Conservation (phyloP, 345 rosid genomes). For the Salix brachista region DNA sequence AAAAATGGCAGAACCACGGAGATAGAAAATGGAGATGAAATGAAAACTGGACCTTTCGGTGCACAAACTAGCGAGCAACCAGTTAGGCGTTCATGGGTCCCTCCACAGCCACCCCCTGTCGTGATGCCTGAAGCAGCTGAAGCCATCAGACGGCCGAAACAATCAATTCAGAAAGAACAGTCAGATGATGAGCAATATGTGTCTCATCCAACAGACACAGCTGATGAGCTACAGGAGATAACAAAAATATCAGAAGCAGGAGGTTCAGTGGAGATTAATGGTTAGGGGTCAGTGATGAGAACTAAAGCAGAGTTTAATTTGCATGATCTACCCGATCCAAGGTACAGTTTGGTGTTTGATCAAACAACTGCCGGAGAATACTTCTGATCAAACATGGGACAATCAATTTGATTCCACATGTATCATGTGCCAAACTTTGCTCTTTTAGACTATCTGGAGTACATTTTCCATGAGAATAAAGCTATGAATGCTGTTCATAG, state of each 20-base stretch:
- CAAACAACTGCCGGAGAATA: background rate
- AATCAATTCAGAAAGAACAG: slow-evolving; percentile 53
- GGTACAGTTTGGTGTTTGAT: background rate
- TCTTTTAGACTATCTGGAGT: background rate
- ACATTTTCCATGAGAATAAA: slow-evolving; percentile 3
- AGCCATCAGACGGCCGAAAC: slow-evolving; percentile 83
- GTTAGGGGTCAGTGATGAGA: slow-evolving; percentile 35
- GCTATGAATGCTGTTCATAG: background rate
- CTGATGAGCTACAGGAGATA: slow-evolving; percentile 68
- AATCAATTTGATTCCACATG: background rate
- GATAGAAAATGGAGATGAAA: slow-evolving; percentile 53
- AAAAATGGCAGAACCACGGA: slow-evolving; percentile 62
- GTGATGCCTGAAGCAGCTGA: slow-evolving; percentile 92
- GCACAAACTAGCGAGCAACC: slow-evolving; percentile 44
- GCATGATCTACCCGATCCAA: slow-evolving; percentile 1
- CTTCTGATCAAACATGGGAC: background rate
- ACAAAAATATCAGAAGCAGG: slow-evolving; percentile 72
- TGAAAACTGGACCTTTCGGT: slow-evolving; percentile 30
- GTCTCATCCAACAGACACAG: slow-evolving; percentile 25
- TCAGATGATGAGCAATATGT: slow-evolving; percentile 40
- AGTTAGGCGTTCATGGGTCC: slow-evolving; percentile 76
- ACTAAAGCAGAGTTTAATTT: slow-evolving; percentile 15
- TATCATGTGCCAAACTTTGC: background rate
- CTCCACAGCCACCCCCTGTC: slow-evolving; percentile 93
- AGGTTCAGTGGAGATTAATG: slow-evolving; percentile 33